Percentiles rank a stretch among this genome's conserved stretches.
Evolutionary conservation across 2,329 filamentous ascomycete genomes (phyloP).

Genomic region (Ustulina deusta): DNA sequence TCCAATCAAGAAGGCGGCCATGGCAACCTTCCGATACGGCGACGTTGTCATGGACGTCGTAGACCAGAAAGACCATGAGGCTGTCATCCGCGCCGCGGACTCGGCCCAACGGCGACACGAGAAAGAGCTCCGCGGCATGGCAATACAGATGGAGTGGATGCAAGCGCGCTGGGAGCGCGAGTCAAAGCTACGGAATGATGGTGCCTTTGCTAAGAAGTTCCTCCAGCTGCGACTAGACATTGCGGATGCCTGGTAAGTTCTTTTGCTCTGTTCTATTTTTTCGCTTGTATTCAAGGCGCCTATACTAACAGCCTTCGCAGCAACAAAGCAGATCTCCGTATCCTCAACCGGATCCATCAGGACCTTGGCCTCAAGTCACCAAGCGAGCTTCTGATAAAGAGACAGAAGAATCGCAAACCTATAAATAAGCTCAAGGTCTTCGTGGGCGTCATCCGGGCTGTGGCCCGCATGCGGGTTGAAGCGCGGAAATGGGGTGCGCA

Average conservation of each 20-base stretch:
- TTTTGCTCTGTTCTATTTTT: constrained; percentile 24
- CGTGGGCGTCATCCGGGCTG: constrained; percentile 63
- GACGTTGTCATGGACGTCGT: constrained; percentile 65
- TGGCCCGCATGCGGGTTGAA: constrained; percentile 63
- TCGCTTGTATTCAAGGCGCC: constrained; percentile 39
- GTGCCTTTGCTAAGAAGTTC: constrained; percentile 88
- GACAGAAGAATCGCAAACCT: constrained; percentile 40
- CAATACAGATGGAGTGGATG: constrained; percentile 92
- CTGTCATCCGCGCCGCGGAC: constrained; percentile 68
- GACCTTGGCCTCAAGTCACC: constrained; percentile 56
- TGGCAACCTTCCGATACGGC: constrained; percentile 53
- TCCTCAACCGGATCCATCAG: constrained; percentile 86
- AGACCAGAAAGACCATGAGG: constrained; percentile 54
- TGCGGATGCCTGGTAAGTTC: constrained; percentile 88
- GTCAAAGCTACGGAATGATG: constrained; percentile 80
- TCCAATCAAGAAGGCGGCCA: constrained; percentile 43
- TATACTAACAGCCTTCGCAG: constrained; percentile 62
- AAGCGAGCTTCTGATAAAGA: constrained; percentile 50
- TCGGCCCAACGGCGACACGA: constrained; percentile 76
- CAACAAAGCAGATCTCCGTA: constrained; percentile 89
- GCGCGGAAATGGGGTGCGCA: constrained; percentile 64
- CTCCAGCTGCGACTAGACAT: constrained; percentile 83
- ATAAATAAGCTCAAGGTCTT: constrained; percentile 57
- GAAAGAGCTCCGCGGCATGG: constrained; percentile 83
- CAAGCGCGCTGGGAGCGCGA: constrained; percentile 84